Percentiles rank a stretch among this genome's conserved stretches.
Evolutionary conservation across 2,329 filamentous ascomycete species (phyloP).

Genomic region (Penicillium janthinellum): DNA sequence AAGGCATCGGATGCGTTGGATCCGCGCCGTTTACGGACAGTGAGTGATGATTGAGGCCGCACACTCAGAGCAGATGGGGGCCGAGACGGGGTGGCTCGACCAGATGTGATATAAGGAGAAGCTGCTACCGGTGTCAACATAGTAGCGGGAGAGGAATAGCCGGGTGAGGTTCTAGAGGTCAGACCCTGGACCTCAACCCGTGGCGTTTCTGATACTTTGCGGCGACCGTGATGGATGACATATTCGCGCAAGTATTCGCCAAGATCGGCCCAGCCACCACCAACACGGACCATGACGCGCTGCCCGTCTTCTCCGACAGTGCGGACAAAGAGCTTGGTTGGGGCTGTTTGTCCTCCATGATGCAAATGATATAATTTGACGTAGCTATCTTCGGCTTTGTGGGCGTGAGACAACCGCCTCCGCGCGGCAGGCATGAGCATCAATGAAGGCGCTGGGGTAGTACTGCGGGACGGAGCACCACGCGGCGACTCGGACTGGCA

Average conservation of each 20-base stretch:
- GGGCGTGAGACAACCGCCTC: slow-evolving; percentile 36
- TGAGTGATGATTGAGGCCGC: slow-evolving; percentile 43
- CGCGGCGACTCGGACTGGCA: slow-evolving; percentile 38
- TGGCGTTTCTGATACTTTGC: slow-evolving; percentile 56
- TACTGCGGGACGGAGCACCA: slow-evolving; percentile 46
- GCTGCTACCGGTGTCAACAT: slow-evolving; percentile 25
- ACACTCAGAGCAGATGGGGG: slow-evolving; percentile 40
- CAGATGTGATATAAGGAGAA: slow-evolving; percentile 23
- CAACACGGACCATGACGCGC: slow-evolving; percentile 95
- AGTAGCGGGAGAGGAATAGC: slow-evolving; percentile 32
- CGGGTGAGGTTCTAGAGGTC: slow-evolving; percentile 35
- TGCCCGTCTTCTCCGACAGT: slow-evolving; percentile 87
- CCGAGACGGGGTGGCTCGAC: slow-evolving; percentile 40
- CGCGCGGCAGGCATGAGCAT: slow-evolving; percentile 64
- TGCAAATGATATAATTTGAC: slow-evolving; percentile 93
- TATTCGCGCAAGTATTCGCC: slow-evolving; percentile 95
- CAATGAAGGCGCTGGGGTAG: slow-evolving; percentile 67
- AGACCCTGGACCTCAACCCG: slow-evolving; percentile 59
- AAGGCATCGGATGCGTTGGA: slow-evolving; percentile 38
- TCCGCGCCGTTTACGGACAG: slow-evolving; percentile 42
- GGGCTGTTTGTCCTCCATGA: slow-evolving; percentile 77
- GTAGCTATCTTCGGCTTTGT: slow-evolving; percentile 61
- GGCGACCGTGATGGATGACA: slow-evolving; percentile 85
- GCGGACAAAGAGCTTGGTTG: slow-evolving; percentile 92
- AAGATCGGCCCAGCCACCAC: slow-evolving; percentile 96